A percentile compares a stretch with the other conserved stretches of the same genome.
Conservation (phyloP, 805 yeast genomes). For the Cyberlindnera mississippiensis region DNA sequence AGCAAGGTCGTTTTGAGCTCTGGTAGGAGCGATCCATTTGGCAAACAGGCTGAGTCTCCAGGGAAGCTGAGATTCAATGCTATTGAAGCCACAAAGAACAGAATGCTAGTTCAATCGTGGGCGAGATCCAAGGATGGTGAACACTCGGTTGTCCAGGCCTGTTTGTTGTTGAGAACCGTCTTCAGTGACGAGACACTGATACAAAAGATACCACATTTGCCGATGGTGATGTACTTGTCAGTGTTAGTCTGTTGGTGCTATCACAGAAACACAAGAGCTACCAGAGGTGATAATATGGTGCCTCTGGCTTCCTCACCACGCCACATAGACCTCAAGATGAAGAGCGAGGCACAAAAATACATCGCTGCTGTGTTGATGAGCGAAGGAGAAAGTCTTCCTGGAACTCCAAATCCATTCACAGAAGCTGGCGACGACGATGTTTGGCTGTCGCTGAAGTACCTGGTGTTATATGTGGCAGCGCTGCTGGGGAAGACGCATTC, state of each 20-base stretch:
- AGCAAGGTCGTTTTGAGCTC: slow-evolving; percentile 6
- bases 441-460: not conserved
- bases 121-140: slow-evolving; percentile 28
- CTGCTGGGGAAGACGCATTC: not conserved
- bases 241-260: slow-evolving; percentile 20
- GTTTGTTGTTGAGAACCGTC: slow-evolving; percentile 28
- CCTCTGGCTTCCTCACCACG: no score
- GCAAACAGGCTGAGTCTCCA: slow-evolving; percentile 6
- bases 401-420: not conserved
- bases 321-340: no score
- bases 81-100: slow-evolving; percentile 18
- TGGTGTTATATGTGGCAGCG: not conserved
- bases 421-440: not conserved
- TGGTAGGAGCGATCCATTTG: not conserved
- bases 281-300: not conserved
- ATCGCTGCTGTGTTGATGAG: not conserved
- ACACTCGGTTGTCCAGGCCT: slow-evolving; percentile 26
- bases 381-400: not conserved
- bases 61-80: slow-evolving; percentile 15
- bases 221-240: slow-evolving; percentile 19
- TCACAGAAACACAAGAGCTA: slow-evolving; percentile 1
- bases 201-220: slow-evolving; percentile 25
- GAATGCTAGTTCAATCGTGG: slow-evolving; percentile 23
- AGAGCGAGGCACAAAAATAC: not conserved
- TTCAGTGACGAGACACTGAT: slow-evolving; percentile 24